These are phyloP conservation scores for Pseudopithomyces chartarum DNA, from an alignment of 2,329 filamentous ascomycete species.

Conservation along the genomic window DNA sequence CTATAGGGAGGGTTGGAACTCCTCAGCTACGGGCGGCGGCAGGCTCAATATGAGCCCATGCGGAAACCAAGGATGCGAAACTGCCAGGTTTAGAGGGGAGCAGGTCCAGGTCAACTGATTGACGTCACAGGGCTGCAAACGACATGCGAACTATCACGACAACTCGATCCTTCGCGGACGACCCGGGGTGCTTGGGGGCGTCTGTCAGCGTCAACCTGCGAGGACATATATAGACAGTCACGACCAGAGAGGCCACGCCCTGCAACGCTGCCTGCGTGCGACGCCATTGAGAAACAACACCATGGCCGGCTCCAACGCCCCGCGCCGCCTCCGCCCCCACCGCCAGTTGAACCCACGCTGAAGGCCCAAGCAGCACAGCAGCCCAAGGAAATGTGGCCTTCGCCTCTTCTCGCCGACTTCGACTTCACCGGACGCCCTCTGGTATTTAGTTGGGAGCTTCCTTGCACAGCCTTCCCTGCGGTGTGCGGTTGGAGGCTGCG, in stretches of 20 bases:
- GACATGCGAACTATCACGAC: constrained; percentile 3
- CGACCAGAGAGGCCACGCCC: neutral
- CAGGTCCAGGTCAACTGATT: constrained; percentile 10
- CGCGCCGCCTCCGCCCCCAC: constrained; percentile 4
- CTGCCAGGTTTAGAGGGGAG: constrained; percentile 17
- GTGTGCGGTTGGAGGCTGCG: constrained; percentile 14
- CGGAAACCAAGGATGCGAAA: constrained; percentile 15
- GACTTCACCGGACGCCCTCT: constrained; percentile 15
- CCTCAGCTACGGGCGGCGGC: constrained; percentile 10
- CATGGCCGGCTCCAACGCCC: neutral
- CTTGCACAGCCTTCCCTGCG: constrained; percentile 18
- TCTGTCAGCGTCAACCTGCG: neutral
- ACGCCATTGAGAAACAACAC: neutral
- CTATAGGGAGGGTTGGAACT: constrained; percentile 5
- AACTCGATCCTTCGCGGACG: neutral
- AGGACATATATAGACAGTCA: neutral
- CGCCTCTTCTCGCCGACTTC: constrained; percentile 11
- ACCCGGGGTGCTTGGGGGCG: neutral
- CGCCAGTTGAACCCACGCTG: neutral
- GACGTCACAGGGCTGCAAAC: constrained; percentile 14
- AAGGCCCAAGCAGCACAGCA: neutral
- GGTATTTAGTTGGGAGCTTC: neutral
- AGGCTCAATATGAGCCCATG: constrained; percentile 10
- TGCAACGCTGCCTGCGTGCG: neutral
- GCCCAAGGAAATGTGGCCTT: neutral